phyloP scores from a whole-genome alignment of 495 filamentous ascomycete species.

The Trichocladium uniseriatum region DNA sequence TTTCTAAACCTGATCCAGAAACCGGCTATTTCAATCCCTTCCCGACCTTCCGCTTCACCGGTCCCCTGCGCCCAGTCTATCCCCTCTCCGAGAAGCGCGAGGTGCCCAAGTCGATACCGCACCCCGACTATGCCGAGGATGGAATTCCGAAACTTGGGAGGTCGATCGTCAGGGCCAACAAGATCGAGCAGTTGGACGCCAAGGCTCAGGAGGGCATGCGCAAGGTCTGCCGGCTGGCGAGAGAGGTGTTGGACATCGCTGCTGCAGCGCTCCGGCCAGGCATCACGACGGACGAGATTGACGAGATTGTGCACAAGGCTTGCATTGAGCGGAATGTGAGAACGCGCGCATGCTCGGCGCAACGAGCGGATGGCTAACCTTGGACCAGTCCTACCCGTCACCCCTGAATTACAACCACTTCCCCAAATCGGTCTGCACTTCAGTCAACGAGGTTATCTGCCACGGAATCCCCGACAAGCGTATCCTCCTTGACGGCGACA shows the following conservation, averaged over 20 bases:
- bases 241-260: conserved; percentile 90
- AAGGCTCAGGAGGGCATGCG: conserved; percentile 79
- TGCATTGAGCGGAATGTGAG: conserved; percentile 85
- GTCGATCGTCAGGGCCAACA: conserved; percentile 57
- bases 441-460: conserved; percentile 91
- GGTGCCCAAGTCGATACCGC: conserved; percentile 70
- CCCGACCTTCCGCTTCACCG: conserved; percentile 74
- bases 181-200: conserved; percentile 71
- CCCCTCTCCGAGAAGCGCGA: conserved; percentile 66
- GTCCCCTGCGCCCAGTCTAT: conserved; percentile 76
- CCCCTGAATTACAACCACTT: conserved; percentile 94
- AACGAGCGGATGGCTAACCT: conserved; percentile 7
- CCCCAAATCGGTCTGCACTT: conserved; percentile 96
- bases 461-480: conserved; percentile 84
- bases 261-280: conserved; percentile 73
- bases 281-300: conserved; percentile 92
- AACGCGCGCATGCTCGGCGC: background rate
- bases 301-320: conserved; percentile 92
- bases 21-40: conserved; percentile 85
- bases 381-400: conserved; percentile 84
- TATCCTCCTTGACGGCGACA: conserved; percentile 71
- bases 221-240: conserved; percentile 77
- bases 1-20: conserved; percentile 84
- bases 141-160: conserved; percentile 77
- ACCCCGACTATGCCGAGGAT: conserved; percentile 76